phyloP scores from a whole-genome alignment of 345 rosid species.

The Ceriops decandra region DNA sequence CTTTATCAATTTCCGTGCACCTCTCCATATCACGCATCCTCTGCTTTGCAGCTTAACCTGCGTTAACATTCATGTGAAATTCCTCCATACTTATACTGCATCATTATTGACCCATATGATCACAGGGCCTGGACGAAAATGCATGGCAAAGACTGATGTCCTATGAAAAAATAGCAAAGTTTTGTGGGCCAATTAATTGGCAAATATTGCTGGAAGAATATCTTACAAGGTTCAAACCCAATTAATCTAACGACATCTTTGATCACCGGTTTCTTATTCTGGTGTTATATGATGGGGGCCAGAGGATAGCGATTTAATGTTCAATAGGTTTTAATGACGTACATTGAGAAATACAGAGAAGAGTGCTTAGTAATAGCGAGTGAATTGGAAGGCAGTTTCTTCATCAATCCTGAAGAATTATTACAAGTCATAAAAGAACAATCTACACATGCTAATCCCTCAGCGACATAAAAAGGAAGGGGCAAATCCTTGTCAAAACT shows the following conservation, averaged over 20 bases:
- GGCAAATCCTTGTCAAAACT: constrained; percentile 13
- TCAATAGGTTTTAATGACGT: too few species aligned
- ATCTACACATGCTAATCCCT: neutral
- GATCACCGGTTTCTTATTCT: too few species aligned
- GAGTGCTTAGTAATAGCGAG: too few species aligned
- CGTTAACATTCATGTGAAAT: constrained; percentile 1
- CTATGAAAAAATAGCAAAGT: neutral
- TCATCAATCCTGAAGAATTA: neutral
- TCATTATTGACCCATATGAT: neutral
- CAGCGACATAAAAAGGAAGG: neutral
- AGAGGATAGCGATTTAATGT: too few species aligned
- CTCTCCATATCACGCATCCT: constrained; percentile 16
- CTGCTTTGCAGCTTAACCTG: constrained; percentile 18
- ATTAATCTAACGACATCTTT: too few species aligned
- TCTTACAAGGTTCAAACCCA: too few species aligned
- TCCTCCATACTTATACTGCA: neutral
- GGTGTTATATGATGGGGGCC: too few species aligned
- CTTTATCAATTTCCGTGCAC: constrained; percentile 55
- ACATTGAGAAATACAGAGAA: too few species aligned
- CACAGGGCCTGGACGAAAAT: neutral
- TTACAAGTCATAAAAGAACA: neutral
- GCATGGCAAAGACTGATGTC: neutral
- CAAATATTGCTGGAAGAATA: too few species aligned
- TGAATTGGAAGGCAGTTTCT: neutral
- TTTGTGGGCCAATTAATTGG: too few species aligned